phyloP scores from a whole-genome alignment of 805 yeast species.

The Hermanozyma aechmeae region DNA sequence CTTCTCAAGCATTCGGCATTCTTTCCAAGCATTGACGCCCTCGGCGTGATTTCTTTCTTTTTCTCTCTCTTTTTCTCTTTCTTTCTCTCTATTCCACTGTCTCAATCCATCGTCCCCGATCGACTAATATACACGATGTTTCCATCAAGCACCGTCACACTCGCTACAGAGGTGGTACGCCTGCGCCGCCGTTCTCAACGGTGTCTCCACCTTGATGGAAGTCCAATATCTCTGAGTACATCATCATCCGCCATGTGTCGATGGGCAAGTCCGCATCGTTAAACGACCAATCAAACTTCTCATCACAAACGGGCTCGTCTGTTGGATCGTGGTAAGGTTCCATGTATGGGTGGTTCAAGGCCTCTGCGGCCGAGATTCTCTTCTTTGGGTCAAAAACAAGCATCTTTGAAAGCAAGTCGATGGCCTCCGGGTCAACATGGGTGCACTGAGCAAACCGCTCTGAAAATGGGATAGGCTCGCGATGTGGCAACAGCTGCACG shows the following conservation, averaged over 20 bases:
- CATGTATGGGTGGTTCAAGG: slow-evolving; percentile 82
- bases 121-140: neutral
- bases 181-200: slow-evolving; percentile 53
- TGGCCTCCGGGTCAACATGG: slow-evolving; percentile 44
- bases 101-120: neutral
- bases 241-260: slow-evolving; percentile 98
- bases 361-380: slow-evolving; percentile 88
- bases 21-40: neutral
- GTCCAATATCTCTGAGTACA: slow-evolving; percentile 94
- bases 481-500: slow-evolving; percentile 85
- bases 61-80: neutral
- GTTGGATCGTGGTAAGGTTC: slow-evolving; percentile 95
- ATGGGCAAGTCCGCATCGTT: slow-evolving; percentile 97
- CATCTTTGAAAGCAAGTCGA: slow-evolving; percentile 83
- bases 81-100: neutral
- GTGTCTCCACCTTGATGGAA: slow-evolving; percentile 90
- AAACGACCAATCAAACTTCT: slow-evolving; percentile 95
- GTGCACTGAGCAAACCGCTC: slow-evolving; percentile 63
- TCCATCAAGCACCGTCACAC: neutral
- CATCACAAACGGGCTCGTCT: slow-evolving; percentile 92
- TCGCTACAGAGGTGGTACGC: slow-evolving; percentile 1
- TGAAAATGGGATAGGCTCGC: slow-evolving; percentile 84
- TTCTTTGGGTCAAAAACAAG: slow-evolving; percentile 90
- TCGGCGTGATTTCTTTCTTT: neutral
- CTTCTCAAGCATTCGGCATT: neutral